Conservation (phyloP, 169 alveolate genomes). For the Theileria parva region DNA sequence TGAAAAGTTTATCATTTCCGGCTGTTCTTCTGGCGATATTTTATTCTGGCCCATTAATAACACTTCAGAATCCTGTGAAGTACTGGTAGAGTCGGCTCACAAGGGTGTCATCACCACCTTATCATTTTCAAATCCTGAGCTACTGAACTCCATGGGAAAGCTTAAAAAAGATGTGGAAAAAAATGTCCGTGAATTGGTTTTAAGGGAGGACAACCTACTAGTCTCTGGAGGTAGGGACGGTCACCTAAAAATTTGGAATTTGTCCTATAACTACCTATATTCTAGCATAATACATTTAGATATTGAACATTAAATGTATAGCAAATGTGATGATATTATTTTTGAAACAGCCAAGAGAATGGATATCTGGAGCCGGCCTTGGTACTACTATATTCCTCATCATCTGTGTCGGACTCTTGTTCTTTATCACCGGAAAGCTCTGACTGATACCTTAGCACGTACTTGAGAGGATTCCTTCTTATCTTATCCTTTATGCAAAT, state of each 20-base stretch:
- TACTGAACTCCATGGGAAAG: conserved; percentile 45
- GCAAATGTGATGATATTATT: neutral
- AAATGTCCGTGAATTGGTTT: conserved; percentile 42
- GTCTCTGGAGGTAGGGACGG: conserved; percentile 67
- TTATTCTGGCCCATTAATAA: conserved; percentile 57
- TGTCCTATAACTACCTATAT: conserved; percentile 6
- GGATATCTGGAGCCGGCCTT: conserved; percentile 54
- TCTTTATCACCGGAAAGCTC: neutral
- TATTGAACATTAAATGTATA: neutral
- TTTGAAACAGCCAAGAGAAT: conserved; percentile 58
- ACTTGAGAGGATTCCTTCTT: conserved; percentile 54
- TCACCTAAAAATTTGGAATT: conserved; percentile 41
- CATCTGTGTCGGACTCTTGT: conserved; percentile 14
- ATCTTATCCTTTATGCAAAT: conserved; percentile 39
- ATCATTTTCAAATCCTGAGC: conserved; percentile 59
- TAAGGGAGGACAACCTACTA: conserved; percentile 24
- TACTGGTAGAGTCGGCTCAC: conserved; percentile 47
- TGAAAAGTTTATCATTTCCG: conserved; percentile 66
- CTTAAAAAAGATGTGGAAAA: conserved; percentile 59
- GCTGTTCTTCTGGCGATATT: conserved; percentile 67
- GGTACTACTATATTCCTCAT: conserved; percentile 18
- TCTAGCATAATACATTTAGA: neutral
- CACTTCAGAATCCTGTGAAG: neutral
- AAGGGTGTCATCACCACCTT: conserved; percentile 51
- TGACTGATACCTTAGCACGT: conserved; percentile 42